Evolutionary conservation across 768 basidiomycete species (phyloP).

Genomic region (Suillus discolor): DNA sequence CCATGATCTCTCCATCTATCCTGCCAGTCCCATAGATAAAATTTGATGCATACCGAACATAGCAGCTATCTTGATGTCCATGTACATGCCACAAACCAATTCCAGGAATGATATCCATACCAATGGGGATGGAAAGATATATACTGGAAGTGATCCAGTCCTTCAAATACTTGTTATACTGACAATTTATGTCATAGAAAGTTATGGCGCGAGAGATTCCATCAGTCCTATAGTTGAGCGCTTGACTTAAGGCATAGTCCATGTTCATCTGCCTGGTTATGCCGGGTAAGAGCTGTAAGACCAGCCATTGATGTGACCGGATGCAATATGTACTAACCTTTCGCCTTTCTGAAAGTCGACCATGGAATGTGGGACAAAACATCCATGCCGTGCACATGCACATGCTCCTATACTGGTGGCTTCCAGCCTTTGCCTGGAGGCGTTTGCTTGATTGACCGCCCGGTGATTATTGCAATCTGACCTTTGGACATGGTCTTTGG

Average conservation of each 20-base stretch:
- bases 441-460: conserved; percentile 18
- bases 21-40: conserved; percentile 3
- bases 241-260: conserved; percentile 28
- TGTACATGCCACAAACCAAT: conserved; percentile 13
- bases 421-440: conserved; percentile 18
- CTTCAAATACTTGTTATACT: conserved; percentile 22
- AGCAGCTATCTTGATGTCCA: conserved; percentile 10
- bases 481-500: conserved; percentile 10
- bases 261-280: conserved; percentile 30
- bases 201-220: conserved; percentile 9
- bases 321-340: conserved; percentile 16
- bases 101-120: conserved; percentile 2
- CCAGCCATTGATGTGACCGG: background rate
- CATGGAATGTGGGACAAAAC: conserved; percentile 30
- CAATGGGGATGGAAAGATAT: background rate
- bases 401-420: conserved; percentile 32
- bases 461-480: conserved; percentile 20
- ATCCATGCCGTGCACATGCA: conserved; percentile 35
- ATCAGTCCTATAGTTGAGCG: conserved; percentile 16
- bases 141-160: background rate
- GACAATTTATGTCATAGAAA: conserved; percentile 34
- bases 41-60: conserved; percentile 5
- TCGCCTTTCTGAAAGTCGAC: conserved; percentile 38
- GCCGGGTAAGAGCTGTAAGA: background rate
- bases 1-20: conserved; percentile 14